Evolutionary conservation across 2,329 filamentous ascomycete genomes (phyloP).

Genomic region (Paecilomyces formosus): DNA sequence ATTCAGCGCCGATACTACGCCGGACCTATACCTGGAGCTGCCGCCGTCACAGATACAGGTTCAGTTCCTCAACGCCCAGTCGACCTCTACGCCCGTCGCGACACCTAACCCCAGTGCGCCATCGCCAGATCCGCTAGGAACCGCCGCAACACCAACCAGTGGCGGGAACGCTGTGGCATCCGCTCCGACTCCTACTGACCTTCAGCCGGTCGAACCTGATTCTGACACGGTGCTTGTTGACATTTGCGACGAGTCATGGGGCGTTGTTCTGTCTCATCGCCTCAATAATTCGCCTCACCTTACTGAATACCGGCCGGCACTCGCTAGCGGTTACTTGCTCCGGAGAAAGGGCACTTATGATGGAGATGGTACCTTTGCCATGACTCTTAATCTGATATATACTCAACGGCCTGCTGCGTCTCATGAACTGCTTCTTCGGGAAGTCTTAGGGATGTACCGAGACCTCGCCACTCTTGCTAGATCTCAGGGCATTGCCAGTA

Average conservation of each 20-base stretch:
- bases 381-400: slow-evolving; percentile 37
- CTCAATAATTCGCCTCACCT: slow-evolving; percentile 34
- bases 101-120: slow-evolving; percentile 31
- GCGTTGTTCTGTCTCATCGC: slow-evolving; percentile 46
- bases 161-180: slow-evolving; percentile 27
- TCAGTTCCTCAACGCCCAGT: slow-evolving; percentile 22
- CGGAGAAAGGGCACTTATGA: slow-evolving; percentile 36
- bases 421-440: slow-evolving; percentile 31
- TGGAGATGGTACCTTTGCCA: slow-evolving; percentile 32
- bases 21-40: slow-evolving; percentile 28
- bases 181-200: slow-evolving; percentile 26
- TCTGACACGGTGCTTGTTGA: slow-evolving; percentile 52
- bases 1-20: slow-evolving; percentile 24
- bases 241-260: slow-evolving; percentile 53
- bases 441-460: slow-evolving; percentile 37
- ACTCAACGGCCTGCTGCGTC: slow-evolving; percentile 20
- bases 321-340: slow-evolving; percentile 41
- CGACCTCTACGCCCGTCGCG: slow-evolving; percentile 30
- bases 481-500: slow-evolving; percentile 33
- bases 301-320: slow-evolving; percentile 34
- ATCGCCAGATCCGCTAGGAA: slow-evolving; percentile 37
- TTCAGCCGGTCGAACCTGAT: slow-evolving; percentile 36
- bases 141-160: slow-evolving; percentile 29
- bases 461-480: slow-evolving; percentile 37
- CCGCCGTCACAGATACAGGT: slow-evolving; percentile 24